Percentiles rank a stretch among this genome's conserved stretches.
These are phyloP conservation scores for Pestalotiopsis sp. DNA, from an alignment of 2,329 filamentous ascomycete species.

Conservation along the genomic window DNA sequence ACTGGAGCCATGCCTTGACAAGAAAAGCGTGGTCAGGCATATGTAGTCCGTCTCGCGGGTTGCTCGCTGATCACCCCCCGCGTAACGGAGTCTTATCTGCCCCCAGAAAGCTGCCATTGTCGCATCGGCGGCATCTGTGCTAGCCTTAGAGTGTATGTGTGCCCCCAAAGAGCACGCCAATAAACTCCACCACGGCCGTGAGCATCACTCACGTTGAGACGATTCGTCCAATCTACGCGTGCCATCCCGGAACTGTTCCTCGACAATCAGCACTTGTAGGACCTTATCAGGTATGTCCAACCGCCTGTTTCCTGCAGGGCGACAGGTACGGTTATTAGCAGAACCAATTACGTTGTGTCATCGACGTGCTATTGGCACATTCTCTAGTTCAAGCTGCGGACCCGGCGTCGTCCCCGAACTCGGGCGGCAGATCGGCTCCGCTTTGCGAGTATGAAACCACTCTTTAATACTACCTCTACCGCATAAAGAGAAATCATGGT, in stretches of 20 bases:
- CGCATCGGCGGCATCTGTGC: too few relatives aligned
- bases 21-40: too few relatives aligned
- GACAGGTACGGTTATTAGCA: not conserved
- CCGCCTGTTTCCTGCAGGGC: not conserved
- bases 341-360: constrained; percentile 3
- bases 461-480: not conserved
- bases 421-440: not conserved
- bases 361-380: constrained; percentile 1
- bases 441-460: not conserved
- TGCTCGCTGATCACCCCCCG: too few relatives aligned
- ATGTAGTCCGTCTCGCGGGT: too few relatives aligned
- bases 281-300: constrained; percentile 8
- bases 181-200: too few relatives aligned
- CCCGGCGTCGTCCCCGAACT: constrained; percentile 5
- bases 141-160: too few relatives aligned
- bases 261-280: not conserved
- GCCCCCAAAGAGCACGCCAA: too few relatives aligned
- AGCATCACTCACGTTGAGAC: too few relatives aligned
- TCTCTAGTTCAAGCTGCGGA: not conserved
- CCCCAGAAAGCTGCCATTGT: too few relatives aligned
- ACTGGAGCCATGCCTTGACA: too few relatives aligned
- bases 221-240: not conserved
- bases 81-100: too few relatives aligned
- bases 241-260: not conserved
- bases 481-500: too few relatives aligned